These are phyloP conservation scores for Hyaloscypha variabilis DNA, from an alignment of 495 filamentous ascomycete genomes.

Conservation along the genomic window DNA sequence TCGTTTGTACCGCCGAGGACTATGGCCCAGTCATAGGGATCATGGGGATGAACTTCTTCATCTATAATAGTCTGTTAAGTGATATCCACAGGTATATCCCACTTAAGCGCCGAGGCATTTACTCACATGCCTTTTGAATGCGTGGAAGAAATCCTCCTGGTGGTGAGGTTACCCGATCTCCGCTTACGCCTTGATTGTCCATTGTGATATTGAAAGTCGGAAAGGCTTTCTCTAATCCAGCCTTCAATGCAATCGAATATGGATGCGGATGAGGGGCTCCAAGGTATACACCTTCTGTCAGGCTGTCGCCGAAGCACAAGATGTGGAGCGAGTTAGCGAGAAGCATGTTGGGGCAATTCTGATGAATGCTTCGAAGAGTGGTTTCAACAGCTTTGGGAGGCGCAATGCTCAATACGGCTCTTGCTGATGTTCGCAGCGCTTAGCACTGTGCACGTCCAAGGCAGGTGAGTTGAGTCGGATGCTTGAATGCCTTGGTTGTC, in stretches of 20 bases:
- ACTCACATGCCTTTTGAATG: constrained; percentile 46
- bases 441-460: no score
- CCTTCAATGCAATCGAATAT: constrained; percentile 42
- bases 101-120: background rate
- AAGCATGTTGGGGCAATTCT: constrained; percentile 8
- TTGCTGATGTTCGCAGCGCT: no score
- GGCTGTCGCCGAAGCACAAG: constrained; percentile 67
- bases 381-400: background rate
- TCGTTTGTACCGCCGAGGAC: constrained; percentile 33
- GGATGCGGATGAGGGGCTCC: constrained; percentile 47
- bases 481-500: background rate
- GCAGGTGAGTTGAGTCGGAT: background rate
- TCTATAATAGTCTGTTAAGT: constrained; percentile 40
- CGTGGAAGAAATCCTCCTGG: constrained; percentile 46
- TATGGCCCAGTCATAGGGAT: constrained; percentile 26
- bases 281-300: constrained; percentile 58
- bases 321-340: constrained; percentile 40
- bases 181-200: constrained; percentile 48
- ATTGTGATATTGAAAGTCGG: constrained; percentile 29
- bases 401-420: no score
- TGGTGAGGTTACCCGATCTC: constrained; percentile 48
- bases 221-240: constrained; percentile 17
- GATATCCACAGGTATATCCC: constrained; percentile 47
- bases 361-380: background rate
- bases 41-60: constrained; percentile 9